Evolutionary conservation across 805 yeast species (phyloP).

Genomic region (Starmera dryadoides): DNA sequence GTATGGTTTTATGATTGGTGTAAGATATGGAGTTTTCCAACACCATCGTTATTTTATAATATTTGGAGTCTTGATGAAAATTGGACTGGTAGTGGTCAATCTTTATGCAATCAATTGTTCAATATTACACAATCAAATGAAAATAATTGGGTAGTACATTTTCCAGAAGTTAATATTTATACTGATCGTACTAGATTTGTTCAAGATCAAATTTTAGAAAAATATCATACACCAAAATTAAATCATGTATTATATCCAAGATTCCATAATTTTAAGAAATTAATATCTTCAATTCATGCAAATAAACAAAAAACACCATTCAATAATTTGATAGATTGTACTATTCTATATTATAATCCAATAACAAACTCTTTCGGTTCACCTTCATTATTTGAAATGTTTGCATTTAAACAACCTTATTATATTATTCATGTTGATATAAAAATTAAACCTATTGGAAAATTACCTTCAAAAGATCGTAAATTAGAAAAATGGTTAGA

Average conservation of each 20-base stretch:
- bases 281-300: constrained; percentile 26
- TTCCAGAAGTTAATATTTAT: constrained; percentile 81
- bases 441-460: constrained; percentile 26
- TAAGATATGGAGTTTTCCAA: constrained; percentile 54
- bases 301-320: constrained; percentile 5
- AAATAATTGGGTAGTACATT: constrained; percentile 61
- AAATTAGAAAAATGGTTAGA: constrained; percentile 75
- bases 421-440: constrained; percentile 21
- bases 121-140: constrained; percentile 26
- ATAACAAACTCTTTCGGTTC: constrained; percentile 20
- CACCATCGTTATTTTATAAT: constrained; percentile 35
- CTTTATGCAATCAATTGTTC: constrained; percentile 29
- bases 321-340: constrained; percentile 23
- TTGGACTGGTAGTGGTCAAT: constrained; percentile 34
- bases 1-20: constrained; percentile 71
- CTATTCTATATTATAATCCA: constrained; percentile 31
- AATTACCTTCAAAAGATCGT: constrained; percentile 45
- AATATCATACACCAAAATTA: constrained; percentile 53
- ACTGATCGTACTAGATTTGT: constrained; percentile 35
- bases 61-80: constrained; percentile 61
- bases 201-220: constrained; percentile 49
- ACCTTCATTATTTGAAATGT: constrained; percentile 30
- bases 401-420: constrained; percentile 24
- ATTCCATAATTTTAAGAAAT: constrained; percentile 48
- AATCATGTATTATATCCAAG: constrained; percentile 71